Evolutionary conservation across 495 filamentous ascomycete species (phyloP).

Genomic region (Penicillium samsonianum): DNA sequence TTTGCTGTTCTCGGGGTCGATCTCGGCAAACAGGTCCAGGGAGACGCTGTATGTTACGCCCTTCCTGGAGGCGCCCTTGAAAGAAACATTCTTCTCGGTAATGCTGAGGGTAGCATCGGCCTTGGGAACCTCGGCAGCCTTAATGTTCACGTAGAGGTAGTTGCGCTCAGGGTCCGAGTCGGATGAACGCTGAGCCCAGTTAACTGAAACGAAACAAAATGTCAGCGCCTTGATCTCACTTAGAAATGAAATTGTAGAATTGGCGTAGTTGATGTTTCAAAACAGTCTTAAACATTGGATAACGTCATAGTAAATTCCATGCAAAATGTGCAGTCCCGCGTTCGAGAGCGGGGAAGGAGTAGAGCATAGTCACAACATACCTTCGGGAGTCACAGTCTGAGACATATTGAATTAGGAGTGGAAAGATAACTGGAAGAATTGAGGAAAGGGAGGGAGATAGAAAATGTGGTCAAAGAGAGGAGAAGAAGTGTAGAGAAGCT

Average conservation of each 20-base stretch:
- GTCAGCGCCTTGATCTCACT: constrained; percentile 21
- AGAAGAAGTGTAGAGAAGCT: constrained; percentile 16
- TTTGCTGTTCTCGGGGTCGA: constrained; percentile 80
- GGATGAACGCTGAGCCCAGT: constrained; percentile 97
- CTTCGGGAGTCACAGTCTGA: constrained; percentile 41
- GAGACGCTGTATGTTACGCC: constrained; percentile 76
- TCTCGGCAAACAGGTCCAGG: constrained; percentile 89
- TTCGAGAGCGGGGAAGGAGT: constrained; percentile 40
- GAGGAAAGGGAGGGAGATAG: constrained; percentile 13
- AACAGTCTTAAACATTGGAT: constrained; percentile 5
- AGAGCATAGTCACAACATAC: constrained; percentile 37
- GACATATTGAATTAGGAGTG: constrained; percentile 29
- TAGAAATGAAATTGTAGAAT: constrained; percentile 4
- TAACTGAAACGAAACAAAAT: constrained; percentile 56
- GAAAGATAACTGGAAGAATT: constrained; percentile 1
- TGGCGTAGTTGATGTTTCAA: background rate
- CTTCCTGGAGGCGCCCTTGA: constrained; percentile 83
- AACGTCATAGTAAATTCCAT: constrained; percentile 19
- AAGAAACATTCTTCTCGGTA: constrained; percentile 72
- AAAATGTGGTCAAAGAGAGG: constrained; percentile 4
- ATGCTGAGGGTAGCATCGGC: constrained; percentile 74
- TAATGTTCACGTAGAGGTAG: constrained; percentile 88
- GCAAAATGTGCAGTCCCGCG: constrained; percentile 31
- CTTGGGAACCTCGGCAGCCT: constrained; percentile 73
- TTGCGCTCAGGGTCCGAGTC: constrained; percentile 78